Evolutionary conservation across 148 eudicot genomes (phyloP).

Genomic region (Arctostaphylos glauca): DNA sequence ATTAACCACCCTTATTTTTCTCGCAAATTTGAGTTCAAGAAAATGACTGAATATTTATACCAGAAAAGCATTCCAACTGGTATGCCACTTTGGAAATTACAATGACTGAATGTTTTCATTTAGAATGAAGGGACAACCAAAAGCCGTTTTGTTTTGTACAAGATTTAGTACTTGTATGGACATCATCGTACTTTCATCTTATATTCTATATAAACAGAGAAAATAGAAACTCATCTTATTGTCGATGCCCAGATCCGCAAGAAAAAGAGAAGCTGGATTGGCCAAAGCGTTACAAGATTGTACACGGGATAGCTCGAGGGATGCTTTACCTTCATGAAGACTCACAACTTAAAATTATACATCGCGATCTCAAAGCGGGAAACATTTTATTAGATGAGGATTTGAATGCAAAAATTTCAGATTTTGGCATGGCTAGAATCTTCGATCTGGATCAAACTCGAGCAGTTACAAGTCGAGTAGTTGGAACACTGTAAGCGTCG

Average conservation of each 20-base stretch:
- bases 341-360: constrained; percentile 28
- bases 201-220: no score
- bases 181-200: no score
- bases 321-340: constrained; percentile 35
- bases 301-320: constrained; percentile 26
- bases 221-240: neutral
- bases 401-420: constrained; percentile 34
- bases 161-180: no score
- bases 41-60: no score
- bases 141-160: no score
- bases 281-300: constrained; percentile 29
- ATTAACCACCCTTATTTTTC: neutral
- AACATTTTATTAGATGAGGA: constrained; percentile 35
- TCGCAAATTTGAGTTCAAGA: no score
- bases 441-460: constrained; percentile 33
- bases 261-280: constrained; percentile 24
- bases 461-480: constrained; percentile 29
- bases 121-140: no score
- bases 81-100: no score
- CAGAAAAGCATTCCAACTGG: no score
- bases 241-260: constrained; percentile 16
- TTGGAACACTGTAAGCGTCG: constrained; percentile 40
- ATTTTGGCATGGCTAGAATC: constrained; percentile 38
- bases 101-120: no score
- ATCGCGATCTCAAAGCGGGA: constrained; percentile 33